These are phyloP conservation scores for Fusarium euwallaceae DNA, from an alignment of 2,329 filamentous ascomycete species.

Conservation along the genomic window DNA sequence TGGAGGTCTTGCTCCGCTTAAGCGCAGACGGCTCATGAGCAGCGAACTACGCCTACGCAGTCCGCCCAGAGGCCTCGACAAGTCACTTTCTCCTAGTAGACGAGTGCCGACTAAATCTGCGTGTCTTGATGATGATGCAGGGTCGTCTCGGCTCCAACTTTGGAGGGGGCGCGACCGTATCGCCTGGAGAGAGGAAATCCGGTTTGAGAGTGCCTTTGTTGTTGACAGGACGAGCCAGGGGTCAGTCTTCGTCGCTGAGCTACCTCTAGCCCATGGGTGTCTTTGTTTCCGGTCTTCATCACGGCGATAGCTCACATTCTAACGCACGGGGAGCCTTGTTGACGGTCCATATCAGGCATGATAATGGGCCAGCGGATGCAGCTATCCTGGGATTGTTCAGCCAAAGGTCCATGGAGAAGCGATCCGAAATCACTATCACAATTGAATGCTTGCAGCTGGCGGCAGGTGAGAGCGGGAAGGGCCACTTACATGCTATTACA, in stretches of 20 bases:
- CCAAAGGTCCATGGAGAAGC: constrained; percentile 5
- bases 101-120: constrained; percentile 32
- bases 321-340: constrained; percentile 6
- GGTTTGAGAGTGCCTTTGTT: constrained; percentile 6
- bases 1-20: constrained; percentile 38
- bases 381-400: constrained; percentile 10
- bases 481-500: constrained; percentile 18
- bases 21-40: constrained; percentile 37
- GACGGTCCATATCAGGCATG: constrained; percentile 6
- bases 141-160: constrained; percentile 15
- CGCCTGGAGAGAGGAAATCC: constrained; percentile 5
- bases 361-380: constrained; percentile 11
- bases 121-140: constrained; percentile 38
- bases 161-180: constrained; percentile 21
- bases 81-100: constrained; percentile 33
- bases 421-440: constrained; percentile 28
- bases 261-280: constrained; percentile 9
- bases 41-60: constrained; percentile 30
- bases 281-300: constrained; percentile 24
- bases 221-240: constrained; percentile 11
- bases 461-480: constrained; percentile 21
- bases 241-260: constrained; percentile 1
- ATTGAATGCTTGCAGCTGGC: constrained; percentile 28
- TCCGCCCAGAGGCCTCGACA: constrained; percentile 27
- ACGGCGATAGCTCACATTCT: constrained; percentile 11